Conservation (phyloP, 1,284 basidiomycete species). For the Vanrija sp. region DNA sequence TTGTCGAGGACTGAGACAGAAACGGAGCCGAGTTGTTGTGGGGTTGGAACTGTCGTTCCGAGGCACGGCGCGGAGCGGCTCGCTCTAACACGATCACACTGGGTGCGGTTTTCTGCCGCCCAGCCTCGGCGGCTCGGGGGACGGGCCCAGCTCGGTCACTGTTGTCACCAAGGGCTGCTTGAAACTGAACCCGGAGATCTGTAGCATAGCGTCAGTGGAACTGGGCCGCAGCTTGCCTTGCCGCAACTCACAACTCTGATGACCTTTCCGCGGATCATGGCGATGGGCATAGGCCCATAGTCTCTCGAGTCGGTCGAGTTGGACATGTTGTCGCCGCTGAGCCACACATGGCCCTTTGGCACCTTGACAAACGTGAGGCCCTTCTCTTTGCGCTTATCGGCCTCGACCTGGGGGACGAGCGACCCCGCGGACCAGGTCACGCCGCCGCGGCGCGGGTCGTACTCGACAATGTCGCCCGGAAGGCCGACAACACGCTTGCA, state of each 20-base stretch:
- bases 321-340: conserved; percentile 82
- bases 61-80: too few species aligned
- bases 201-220: not conserved
- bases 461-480: conserved; percentile 81
- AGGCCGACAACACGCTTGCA: conserved; percentile 91
- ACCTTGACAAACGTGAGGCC: conserved; percentile 62
- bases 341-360: conserved; percentile 85
- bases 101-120: too few species aligned
- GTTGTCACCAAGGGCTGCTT: not conserved
- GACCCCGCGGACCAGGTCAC: conserved; percentile 47
- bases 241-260: conserved; percentile 62
- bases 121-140: not conserved
- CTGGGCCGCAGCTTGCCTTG: too few species aligned
- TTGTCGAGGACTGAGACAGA: not conserved
- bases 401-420: not conserved
- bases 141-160: not conserved
- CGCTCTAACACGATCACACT: too few species aligned
- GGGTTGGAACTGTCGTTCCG: too few species aligned
- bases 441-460: conserved; percentile 59
- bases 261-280: conserved; percentile 71
- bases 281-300: conserved; percentile 88
- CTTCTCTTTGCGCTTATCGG: conserved; percentile 35
- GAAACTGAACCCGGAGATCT: not conserved
- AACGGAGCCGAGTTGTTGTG: too few species aligned
- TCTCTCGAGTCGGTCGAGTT: conserved; percentile 80